Evolutionary conservation across 345 rosid genomes (phyloP).

Genomic region (Populus ilicifolia): DNA sequence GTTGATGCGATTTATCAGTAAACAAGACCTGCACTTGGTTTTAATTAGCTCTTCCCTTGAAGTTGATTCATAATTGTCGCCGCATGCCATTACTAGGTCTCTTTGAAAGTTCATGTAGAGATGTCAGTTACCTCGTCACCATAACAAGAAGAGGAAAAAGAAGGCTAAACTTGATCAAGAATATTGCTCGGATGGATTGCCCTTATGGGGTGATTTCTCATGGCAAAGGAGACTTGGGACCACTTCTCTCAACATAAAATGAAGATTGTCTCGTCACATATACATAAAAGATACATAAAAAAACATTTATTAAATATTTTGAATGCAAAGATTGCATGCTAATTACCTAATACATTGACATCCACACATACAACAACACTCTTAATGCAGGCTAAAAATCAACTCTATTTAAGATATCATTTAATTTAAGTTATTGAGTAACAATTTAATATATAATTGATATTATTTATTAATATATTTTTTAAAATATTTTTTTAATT

Average conservation of each 20-base stretch:
- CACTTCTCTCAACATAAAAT: no score
- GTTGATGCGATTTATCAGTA: neutral
- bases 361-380: no score
- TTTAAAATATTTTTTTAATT: no score
- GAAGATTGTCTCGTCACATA: no score
- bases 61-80: neutral
- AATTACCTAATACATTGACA: neutral
- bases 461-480: no score
- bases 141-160: neutral
- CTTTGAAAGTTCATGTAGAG: neutral
- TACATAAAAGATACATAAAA: no score
- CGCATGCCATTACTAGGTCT: neutral
- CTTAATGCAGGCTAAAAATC: neutral
- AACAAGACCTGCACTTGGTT: neutral
- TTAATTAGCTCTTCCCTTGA: neutral
- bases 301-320: no score
- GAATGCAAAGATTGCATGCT: neutral
- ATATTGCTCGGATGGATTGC: neutral
- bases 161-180: neutral
- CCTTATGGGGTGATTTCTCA: neutral
- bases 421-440: no score
- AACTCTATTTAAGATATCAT: no score
- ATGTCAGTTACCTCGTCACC: neutral
- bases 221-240: neutral
- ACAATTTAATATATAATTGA: no score